These are phyloP conservation scores for Collybia nuda DNA, from an alignment of 768 basidiomycete genomes.

Conservation along the genomic window DNA sequence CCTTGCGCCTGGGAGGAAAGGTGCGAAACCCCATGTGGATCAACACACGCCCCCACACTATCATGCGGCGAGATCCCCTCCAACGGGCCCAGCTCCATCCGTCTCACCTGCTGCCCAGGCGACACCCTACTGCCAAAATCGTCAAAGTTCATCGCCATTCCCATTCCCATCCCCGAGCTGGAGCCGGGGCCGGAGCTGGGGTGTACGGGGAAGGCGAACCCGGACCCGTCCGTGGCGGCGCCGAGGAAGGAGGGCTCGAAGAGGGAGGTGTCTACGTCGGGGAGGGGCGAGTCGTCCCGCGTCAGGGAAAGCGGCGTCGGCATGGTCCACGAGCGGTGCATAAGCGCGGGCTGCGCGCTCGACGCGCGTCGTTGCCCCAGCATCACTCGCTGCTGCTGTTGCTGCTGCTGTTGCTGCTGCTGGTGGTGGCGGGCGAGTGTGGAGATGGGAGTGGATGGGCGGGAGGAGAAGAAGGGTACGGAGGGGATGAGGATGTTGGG, in stretches of 20 bases:
- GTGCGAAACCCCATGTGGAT: too few relatives aligned
- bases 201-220: slow-evolving; percentile 4
- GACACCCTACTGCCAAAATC: slow-evolving; percentile 13
- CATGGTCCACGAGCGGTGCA: slow-evolving; percentile 35
- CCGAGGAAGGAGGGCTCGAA: slow-evolving; percentile 39
- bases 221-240: slow-evolving; percentile 4
- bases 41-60: too few relatives aligned
- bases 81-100: slow-evolving; percentile 17
- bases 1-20: too few relatives aligned
- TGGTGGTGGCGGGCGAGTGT: slow-evolving; percentile 49
- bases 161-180: too few relatives aligned
- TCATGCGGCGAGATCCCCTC: slow-evolving; percentile 24
- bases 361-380: slow-evolving; percentile 51
- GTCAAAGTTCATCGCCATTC: slow-evolving; percentile 5
- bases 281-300: slow-evolving; percentile 46
- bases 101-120: slow-evolving; percentile 7
- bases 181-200: too few relatives aligned
- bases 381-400: slow-evolving; percentile 34
- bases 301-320: slow-evolving; percentile 27
- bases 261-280: slow-evolving; percentile 46
- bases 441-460: slow-evolving; percentile 43
- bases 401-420: too few relatives aligned
- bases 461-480: slow-evolving; percentile 43
- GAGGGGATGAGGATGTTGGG: slow-evolving; percentile 46
- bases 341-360: slow-evolving; percentile 41